Evolutionary conservation across 225 moss, liverwort and hornwort species (phyloP).

Genomic region (Polytrichum commune): DNA sequence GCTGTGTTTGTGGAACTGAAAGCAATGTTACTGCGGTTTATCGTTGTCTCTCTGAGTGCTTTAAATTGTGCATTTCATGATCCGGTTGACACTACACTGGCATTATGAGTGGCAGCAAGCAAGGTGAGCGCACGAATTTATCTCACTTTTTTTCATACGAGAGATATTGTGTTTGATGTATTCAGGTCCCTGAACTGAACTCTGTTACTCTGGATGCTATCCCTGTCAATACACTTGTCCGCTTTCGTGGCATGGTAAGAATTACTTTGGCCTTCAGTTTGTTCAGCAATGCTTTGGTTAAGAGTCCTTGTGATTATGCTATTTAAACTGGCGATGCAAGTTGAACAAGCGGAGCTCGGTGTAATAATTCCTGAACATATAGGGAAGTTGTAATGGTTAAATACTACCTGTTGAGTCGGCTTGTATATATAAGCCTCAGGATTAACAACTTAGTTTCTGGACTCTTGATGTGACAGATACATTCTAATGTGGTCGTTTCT

Average conservation of each 20-base stretch:
- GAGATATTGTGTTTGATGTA: not conserved
- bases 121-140: too few relatives aligned
- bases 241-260: slow-evolving; percentile 92
- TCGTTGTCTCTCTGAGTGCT: too few relatives aligned
- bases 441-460: too few relatives aligned
- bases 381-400: too few relatives aligned
- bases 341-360: too few relatives aligned
- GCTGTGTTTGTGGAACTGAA: not conserved
- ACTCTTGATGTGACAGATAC: too few relatives aligned
- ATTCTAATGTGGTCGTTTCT: too few relatives aligned
- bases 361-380: too few relatives aligned
- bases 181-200: slow-evolving; percentile 91
- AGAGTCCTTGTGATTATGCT: too few relatives aligned
- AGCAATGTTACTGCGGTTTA: not conserved
- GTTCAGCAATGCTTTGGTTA: not conserved
- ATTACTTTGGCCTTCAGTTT: not conserved
- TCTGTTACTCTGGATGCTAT: slow-evolving; percentile 64
- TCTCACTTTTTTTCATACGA: not conserved
- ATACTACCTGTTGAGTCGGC: too few relatives aligned
- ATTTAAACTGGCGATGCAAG: too few relatives aligned
- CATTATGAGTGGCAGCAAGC: not conserved
- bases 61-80: not conserved
- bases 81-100: not conserved
- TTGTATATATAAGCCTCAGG: too few relatives aligned
- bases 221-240: slow-evolving; percentile 76